Evolutionary conservation across 208 protist genomes (phyloP).

Genomic region (Wallacemonas collosoma): DNA sequence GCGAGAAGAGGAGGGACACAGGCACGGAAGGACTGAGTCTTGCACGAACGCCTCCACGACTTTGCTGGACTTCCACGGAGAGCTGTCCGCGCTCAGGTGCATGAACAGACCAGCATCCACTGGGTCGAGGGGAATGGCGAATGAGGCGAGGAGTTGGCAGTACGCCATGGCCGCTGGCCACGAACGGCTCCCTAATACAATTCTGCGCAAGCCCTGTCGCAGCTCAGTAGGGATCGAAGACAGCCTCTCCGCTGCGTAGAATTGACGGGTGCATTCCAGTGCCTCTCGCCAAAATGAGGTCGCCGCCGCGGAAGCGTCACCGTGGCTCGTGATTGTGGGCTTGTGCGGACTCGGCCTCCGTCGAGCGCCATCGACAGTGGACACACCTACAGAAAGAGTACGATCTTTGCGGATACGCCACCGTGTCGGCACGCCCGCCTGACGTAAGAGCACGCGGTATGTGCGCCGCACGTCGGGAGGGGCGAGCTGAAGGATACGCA

Average conservation of each 20-base stretch:
- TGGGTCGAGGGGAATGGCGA: background rate
- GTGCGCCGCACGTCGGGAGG: background rate
- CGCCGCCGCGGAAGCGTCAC: background rate
- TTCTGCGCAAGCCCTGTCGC: conserved; percentile 12
- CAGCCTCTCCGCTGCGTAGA: conserved; percentile 9
- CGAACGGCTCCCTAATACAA: conserved; percentile 24
- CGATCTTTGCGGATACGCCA: conserved; percentile 1
- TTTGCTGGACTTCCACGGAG: conserved; percentile 43
- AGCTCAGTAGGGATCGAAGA: conserved; percentile 23
- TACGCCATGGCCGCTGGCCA: conserved; percentile 36
- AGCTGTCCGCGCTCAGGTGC: conserved; percentile 26
- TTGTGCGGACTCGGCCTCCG: too few species aligned
- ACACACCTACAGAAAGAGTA: too few species aligned
- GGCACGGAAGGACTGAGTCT: conserved; percentile 30
- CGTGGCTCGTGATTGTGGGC: too few species aligned
- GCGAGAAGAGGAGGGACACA: conserved; percentile 5
- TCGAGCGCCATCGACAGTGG: too few species aligned
- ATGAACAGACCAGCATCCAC: conserved; percentile 43
- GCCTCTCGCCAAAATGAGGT: background rate
- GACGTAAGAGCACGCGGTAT: background rate
- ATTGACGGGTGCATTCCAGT: background rate
- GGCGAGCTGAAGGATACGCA: conserved; percentile 36
- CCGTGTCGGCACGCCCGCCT: background rate
- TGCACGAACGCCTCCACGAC: conserved; percentile 42
- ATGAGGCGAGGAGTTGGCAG: conserved; percentile 10